Evolutionary conservation across 2,329 filamentous ascomycete genomes (phyloP).

Genomic region (Trichoderma oligosporum): DNA sequence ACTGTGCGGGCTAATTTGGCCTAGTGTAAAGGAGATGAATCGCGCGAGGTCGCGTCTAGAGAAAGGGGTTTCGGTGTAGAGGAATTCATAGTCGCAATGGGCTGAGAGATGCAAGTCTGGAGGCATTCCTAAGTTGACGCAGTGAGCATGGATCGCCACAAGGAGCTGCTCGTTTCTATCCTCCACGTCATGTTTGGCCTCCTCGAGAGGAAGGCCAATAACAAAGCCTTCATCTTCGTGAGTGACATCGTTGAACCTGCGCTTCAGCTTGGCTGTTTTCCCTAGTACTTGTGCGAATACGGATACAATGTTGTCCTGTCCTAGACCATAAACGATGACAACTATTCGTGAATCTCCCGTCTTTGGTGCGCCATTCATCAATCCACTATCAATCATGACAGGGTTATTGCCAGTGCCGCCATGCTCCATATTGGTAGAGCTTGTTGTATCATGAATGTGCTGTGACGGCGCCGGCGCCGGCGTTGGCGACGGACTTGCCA

Average conservation of each 20-base stretch:
- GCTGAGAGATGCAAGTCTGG: constrained; percentile 63
- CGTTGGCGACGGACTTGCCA: constrained; percentile 34
- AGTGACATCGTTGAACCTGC: constrained; percentile 52
- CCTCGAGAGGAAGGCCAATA: constrained; percentile 58
- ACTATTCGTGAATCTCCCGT: constrained; percentile 56
- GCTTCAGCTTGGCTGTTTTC: constrained; percentile 62
- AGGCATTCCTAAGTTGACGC: constrained; percentile 65
- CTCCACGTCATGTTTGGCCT: constrained; percentile 55
- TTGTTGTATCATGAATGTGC: constrained; percentile 26
- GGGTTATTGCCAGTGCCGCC: constrained; percentile 37
- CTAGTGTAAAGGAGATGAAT: constrained; percentile 74
- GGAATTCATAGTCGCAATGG: constrained; percentile 78
- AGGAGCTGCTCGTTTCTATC: constrained; percentile 56
- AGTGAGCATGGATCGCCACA: constrained; percentile 72
- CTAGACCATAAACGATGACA: constrained; percentile 65
- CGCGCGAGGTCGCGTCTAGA: constrained; percentile 72
- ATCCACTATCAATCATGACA: constrained; percentile 36
- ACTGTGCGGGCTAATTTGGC: constrained; percentile 74
- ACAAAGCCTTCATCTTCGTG: constrained; percentile 59
- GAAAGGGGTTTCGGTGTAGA: constrained; percentile 71
- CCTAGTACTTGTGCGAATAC: constrained; percentile 76
- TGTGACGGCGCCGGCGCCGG: constrained; percentile 28
- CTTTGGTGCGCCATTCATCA: constrained; percentile 45
- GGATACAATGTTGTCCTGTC: constrained; percentile 70
- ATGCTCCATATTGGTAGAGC: constrained; percentile 31